Evolutionary conservation across 2,329 filamentous ascomycete species (phyloP).

Genomic region (Didymella arachidicola): DNA sequence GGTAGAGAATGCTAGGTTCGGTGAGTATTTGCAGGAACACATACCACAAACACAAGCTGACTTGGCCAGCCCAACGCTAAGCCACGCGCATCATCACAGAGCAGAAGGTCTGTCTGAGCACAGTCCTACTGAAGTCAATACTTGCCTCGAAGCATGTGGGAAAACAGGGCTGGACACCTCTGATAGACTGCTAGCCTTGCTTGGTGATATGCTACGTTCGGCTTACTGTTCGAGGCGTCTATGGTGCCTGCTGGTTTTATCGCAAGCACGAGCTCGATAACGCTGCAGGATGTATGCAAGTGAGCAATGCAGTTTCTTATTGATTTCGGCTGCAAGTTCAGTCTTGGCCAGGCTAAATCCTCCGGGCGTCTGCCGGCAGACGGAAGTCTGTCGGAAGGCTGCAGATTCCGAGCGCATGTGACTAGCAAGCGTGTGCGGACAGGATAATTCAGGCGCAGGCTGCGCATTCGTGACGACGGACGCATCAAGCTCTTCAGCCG

Average conservation of each 20-base stretch:
- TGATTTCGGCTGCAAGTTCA: constrained; percentile 15
- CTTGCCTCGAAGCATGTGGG: background rate
- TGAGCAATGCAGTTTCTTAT: constrained; percentile 19
- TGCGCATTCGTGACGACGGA: constrained; percentile 4
- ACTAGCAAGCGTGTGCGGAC: background rate
- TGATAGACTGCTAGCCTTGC: background rate
- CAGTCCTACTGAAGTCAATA: background rate
- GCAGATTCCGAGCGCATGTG: constrained; percentile 11
- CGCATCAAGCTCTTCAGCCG: constrained; percentile 13
- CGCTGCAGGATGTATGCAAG: constrained; percentile 15
- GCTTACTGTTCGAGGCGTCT: background rate
- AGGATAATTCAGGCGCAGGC: background rate
- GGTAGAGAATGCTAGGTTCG: background rate
- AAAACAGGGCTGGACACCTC: background rate
- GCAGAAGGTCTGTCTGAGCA: background rate
- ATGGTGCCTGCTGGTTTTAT: background rate
- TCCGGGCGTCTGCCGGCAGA: constrained; percentile 13
- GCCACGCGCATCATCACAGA: background rate
- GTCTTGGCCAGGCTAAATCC: constrained; percentile 10
- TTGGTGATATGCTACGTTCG: background rate
- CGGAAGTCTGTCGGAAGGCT: constrained; percentile 1
- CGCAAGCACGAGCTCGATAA: background rate
- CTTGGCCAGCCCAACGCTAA: background rate
- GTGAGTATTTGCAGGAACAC: background rate
- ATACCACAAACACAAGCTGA: background rate